Evolutionary conservation across 73 alveolate genomes (phyloP), one percentile per base, ranked within the genome.

Genomic region (Breviolum minutum): DNA sequence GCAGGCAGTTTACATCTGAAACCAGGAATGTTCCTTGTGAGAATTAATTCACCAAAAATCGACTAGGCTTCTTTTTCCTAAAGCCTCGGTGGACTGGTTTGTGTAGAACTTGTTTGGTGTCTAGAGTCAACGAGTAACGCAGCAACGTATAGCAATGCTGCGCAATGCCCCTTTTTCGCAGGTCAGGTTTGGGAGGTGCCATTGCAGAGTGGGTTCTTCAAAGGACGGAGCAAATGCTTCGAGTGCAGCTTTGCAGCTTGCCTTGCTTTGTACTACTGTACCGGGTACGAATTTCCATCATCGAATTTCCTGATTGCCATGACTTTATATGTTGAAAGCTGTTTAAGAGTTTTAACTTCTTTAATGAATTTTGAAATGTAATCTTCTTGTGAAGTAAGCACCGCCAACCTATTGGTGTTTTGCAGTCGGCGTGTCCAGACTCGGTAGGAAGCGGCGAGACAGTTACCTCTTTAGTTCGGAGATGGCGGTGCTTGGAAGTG

Each of bases 401-500:
- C 54, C 54, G 3, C 54, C 54, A 40, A 40, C 3, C 54, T 40
- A 40, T 40, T 40, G 54, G 54, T 40, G 54, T 40, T 40, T 40
- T 40, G 54, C 54, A 40, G 54, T 40, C 54, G 54, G 54, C 3
- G 0, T 40, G 54, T 3, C 54, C 81, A 71, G 85, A 16, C 63
- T 77, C 63, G 0, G 30, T 66, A 83, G 92, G 92, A 83, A 83
- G 64, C 73, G 92, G 29, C 92, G 92, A 54, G 92, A 90, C 74
- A 90, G 97, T 64, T 90, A 90, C 76, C 88, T 90, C 97, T 90
- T 90, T 48, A 90, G 97, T 77, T 90, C 87, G 74, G 97, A 90
- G 97, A 90, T 90, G 97, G 97, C 97, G 63, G 97, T 90, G 63
- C 87, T 90, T 20, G 97, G 97, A 73, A 69, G 97, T n/a, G 92